Conservation (phyloP, 192 early-diverging fungal genomes). For the Polychytrium aggregatum region DNA sequence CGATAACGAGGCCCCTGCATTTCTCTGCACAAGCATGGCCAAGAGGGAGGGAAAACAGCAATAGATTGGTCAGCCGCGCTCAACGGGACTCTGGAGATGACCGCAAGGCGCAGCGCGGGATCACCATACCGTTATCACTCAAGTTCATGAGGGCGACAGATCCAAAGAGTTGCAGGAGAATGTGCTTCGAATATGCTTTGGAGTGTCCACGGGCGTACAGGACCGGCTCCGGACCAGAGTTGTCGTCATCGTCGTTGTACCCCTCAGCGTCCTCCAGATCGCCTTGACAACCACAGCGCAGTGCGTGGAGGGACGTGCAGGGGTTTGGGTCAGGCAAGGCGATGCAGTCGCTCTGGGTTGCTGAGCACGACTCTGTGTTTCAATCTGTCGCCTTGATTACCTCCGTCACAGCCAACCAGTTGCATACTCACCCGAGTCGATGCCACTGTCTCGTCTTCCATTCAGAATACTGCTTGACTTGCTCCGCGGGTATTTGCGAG, state of each 20-base stretch:
- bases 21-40: conserved; percentile 5
- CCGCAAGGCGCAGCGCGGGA: background rate
- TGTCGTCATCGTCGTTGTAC: no score
- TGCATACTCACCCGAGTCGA: background rate
- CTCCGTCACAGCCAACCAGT: no score
- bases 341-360: no score
- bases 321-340: no score
- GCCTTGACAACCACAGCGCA: no score
- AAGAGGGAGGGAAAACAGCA: background rate
- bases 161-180: conserved; percentile 28
- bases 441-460: background rate
- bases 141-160: conserved; percentile 24
- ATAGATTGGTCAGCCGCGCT: background rate
- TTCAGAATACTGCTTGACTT: no score
- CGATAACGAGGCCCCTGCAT: conserved; percentile 15
- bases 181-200: conserved; percentile 11
- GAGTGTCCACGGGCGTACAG: no score
- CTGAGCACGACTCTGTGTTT: no score
- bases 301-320: no score
- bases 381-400: no score
- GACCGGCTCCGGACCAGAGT: no score
- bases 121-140: conserved; percentile 18
- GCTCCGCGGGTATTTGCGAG: conserved; percentile 1
- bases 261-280: no score
- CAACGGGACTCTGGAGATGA: background rate